Percentiles rank a stretch among this genome's conserved stretches.
phyloP scores from a whole-genome alignment of 2,329 filamentous ascomycete species.

The Diaporthe helianthi region DNA sequence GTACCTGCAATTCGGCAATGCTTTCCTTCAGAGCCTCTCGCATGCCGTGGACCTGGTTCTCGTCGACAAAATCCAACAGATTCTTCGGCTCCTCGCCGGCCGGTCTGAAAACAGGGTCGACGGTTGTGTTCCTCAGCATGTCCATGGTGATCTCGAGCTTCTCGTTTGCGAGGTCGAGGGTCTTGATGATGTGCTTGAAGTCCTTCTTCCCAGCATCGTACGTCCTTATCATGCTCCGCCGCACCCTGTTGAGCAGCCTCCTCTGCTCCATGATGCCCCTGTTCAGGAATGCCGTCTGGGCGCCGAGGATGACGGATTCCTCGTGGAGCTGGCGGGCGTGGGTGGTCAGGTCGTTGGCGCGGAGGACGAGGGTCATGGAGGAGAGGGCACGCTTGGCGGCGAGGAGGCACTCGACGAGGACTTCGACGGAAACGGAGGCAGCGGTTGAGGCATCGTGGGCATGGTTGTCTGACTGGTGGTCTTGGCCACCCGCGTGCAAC shows the following conservation, averaged over 20 bases:
- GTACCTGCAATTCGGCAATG: constrained; percentile 73
- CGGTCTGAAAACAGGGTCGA: constrained; percentile 70
- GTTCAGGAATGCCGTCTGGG: constrained; percentile 72
- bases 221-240: constrained; percentile 58
- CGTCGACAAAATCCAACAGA: constrained; percentile 79
- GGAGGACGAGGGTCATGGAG: constrained; percentile 81
- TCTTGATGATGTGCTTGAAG: constrained; percentile 66
- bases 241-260: constrained; percentile 58
- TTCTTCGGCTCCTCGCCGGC: constrained; percentile 64
- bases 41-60: constrained; percentile 70
- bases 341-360: constrained; percentile 85
- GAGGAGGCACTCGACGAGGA: constrained; percentile 83
- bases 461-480: constrained; percentile 5
- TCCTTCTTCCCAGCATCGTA: constrained; percentile 66
- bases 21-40: constrained; percentile 71
- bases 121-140: constrained; percentile 67
- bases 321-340: constrained; percentile 78
- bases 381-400: constrained; percentile 87
- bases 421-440: constrained; percentile 66
- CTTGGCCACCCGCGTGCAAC: background rate
- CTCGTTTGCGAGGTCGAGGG: constrained; percentile 71
- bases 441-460: constrained; percentile 46
- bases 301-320: constrained; percentile 75
- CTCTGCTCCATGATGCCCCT: constrained; percentile 65
- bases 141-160: constrained; percentile 72